Conservation (phyloP, 176 grass and related monocot genomes). For the Triticum urartu region DNA sequence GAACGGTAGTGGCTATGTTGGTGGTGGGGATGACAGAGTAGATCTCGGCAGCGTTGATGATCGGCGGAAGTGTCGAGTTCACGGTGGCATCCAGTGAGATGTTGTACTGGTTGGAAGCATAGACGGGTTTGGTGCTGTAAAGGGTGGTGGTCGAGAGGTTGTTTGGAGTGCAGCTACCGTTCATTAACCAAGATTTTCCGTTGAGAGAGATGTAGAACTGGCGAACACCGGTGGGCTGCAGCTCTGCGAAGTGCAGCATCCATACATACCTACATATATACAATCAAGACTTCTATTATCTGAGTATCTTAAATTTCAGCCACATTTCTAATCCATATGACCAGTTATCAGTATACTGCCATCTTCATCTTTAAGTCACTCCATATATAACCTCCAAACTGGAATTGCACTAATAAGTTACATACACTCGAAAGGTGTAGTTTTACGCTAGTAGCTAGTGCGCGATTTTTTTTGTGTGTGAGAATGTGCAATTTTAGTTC, state of each 20-base stretch:
- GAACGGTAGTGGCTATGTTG: slow-evolving; percentile 8
- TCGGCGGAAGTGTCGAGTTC: slow-evolving; percentile 41
- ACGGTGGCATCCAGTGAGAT: slow-evolving; percentile 16
- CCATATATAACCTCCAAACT: too few relatives aligned
- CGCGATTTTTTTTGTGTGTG: too few relatives aligned
- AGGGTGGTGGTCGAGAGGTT: not conserved
- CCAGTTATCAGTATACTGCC: too few relatives aligned
- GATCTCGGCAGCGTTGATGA: slow-evolving; percentile 42
- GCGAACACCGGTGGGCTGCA: slow-evolving; percentile 18
- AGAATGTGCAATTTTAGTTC: too few relatives aligned
- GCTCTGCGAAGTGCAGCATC: slow-evolving; percentile 34
- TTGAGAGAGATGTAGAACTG: slow-evolving; percentile 27
- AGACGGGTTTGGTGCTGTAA: not conserved
- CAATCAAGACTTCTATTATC: too few relatives aligned
- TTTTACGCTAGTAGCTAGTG: too few relatives aligned
- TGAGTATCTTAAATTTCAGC: too few relatives aligned
- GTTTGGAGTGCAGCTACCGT: too few relatives aligned
- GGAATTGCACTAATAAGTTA: too few relatives aligned
- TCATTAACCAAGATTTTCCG: not conserved
- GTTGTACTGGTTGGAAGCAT: not conserved
- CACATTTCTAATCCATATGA: too few relatives aligned
- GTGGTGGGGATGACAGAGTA: slow-evolving; percentile 26
- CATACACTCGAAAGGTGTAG: too few relatives aligned
- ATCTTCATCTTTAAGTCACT: too few relatives aligned
- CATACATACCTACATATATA: not conserved